Evolutionary conservation across 352 stramenopile genomes (phyloP).

Genomic region (Phytophthora litchii): DNA sequence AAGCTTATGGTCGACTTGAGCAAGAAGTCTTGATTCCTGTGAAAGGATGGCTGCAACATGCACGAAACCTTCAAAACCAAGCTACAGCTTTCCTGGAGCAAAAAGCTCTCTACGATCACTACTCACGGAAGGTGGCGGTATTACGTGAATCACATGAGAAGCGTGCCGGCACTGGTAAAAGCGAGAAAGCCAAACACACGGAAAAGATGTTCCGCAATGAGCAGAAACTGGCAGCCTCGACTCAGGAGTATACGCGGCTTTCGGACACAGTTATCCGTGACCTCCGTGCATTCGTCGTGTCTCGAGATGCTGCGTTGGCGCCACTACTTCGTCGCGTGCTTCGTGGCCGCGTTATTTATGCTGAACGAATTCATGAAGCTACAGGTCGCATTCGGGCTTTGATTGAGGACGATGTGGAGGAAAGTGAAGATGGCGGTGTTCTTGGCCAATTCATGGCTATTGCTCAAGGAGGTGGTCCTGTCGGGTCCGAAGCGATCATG

Average conservation of each 20-base stretch:
- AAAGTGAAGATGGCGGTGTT: constrained; percentile 42
- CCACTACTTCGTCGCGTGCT: constrained; percentile 71
- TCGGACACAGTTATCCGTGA: constrained; percentile 67
- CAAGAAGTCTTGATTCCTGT: constrained; percentile 64
- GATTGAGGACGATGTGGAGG: constrained; percentile 42
- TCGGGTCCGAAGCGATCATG: constrained; percentile 22
- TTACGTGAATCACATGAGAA: constrained; percentile 75
- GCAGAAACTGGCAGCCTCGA: constrained; percentile 73
- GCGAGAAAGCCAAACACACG: constrained; percentile 75
- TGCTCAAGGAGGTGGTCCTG: constrained; percentile 26
- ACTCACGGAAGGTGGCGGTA: constrained; percentile 72
- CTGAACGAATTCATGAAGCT: constrained; percentile 54
- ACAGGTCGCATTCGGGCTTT: constrained; percentile 59
- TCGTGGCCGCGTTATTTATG: constrained; percentile 71
- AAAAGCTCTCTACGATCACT: constrained; percentile 81
- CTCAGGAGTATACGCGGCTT: constrained; percentile 67
- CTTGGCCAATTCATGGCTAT: constrained; percentile 54
- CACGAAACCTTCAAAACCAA: constrained; percentile 49
- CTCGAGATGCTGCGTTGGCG: constrained; percentile 62
- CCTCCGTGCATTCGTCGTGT: constrained; percentile 64
- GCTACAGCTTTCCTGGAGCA: constrained; percentile 59
- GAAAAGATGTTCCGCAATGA: constrained; percentile 86
- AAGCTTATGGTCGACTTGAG: constrained; percentile 59
- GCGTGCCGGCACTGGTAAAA: constrained; percentile 47
- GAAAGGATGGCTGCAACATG: constrained; percentile 61